A percentile compares a stretch with the other conserved stretches of the same genome.
Conservation (phyloP, 345 rosid species). For the Luvunga scandens region DNA sequence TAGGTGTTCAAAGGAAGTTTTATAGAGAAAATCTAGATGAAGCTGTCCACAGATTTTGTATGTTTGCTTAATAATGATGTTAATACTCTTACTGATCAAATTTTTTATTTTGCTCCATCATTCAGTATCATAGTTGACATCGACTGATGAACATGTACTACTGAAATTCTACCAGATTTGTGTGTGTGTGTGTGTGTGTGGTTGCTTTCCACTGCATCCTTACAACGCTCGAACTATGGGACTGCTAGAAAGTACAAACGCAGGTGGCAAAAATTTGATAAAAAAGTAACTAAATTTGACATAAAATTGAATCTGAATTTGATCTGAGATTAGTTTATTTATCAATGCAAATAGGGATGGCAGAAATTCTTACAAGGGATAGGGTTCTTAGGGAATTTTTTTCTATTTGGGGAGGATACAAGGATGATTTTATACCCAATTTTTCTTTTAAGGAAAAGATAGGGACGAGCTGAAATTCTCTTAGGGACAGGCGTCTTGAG, state of each 20-base stretch:
- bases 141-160: too few species aligned
- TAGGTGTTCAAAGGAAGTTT: slow-evolving; percentile 3
- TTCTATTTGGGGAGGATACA: too few species aligned
- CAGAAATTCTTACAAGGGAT: too few species aligned
- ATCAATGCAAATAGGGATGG: too few species aligned
- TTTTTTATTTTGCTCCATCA: not conserved
- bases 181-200: too few species aligned
- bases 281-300: not conserved
- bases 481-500: too few species aligned
- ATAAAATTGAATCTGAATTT: not conserved
- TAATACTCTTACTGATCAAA: not conserved
- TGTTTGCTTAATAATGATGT: not conserved
- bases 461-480: too few species aligned
- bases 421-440: too few species aligned
- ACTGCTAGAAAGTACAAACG: not conserved
- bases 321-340: not conserved
- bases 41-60: not conserved
- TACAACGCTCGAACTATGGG: not conserved
- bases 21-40: not conserved
- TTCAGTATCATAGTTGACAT: not conserved
- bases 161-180: too few species aligned
- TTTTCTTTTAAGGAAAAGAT: too few species aligned
- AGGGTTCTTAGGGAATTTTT: too few species aligned
- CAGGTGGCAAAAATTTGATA: not conserved
- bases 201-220: not conserved